Evolutionary conservation across 2,329 filamentous ascomycete species (phyloP).

Genomic region (Chaetomium globosum): DNA sequence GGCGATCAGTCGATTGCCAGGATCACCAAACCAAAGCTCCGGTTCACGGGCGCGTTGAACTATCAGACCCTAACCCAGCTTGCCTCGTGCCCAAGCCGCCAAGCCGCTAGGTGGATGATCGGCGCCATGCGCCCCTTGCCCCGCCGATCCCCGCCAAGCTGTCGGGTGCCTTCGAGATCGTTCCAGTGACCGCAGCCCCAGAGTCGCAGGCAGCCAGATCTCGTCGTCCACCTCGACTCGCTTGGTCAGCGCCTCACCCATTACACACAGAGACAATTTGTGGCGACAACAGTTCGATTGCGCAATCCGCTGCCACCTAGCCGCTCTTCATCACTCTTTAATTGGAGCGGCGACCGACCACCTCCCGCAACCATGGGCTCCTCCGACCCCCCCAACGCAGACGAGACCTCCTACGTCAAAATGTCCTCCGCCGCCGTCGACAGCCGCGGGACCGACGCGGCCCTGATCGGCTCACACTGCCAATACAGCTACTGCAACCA

Average conservation of each 20-base stretch:
- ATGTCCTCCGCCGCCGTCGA: slow-evolving; percentile 63
- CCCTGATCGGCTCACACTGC: slow-evolving; percentile 87
- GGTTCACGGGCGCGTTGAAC: background rate
- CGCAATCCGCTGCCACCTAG: slow-evolving; percentile 14
- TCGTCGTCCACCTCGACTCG: slow-evolving; percentile 11
- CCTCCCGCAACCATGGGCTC: slow-evolving; percentile 53
- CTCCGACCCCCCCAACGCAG: slow-evolving; percentile 47
- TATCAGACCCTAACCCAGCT: background rate
- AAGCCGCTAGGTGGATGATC: slow-evolving; percentile 11
- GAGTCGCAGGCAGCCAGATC: slow-evolving; percentile 11
- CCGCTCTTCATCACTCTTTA: background rate
- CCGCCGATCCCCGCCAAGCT: slow-evolving; percentile 22
- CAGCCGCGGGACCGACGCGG: slow-evolving; percentile 61
- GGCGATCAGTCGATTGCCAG: slow-evolving; percentile 1
- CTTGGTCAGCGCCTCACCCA: slow-evolving; percentile 28
- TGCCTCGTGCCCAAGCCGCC: background rate
- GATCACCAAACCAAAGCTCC: background rate
- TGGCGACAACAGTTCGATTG: slow-evolving; percentile 4
- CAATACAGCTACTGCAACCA: slow-evolving; percentile 89
- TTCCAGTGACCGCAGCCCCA: slow-evolving; percentile 26
- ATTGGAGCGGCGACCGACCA: slow-evolving; percentile 2
- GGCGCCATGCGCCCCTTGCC: slow-evolving; percentile 2
- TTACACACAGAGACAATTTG: background rate
- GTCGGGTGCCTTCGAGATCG: slow-evolving; percentile 32
- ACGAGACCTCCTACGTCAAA: slow-evolving; percentile 63